Conservation (phyloP, 2,329 filamentous ascomycete genomes). For the Zalaria obscura region DNA sequence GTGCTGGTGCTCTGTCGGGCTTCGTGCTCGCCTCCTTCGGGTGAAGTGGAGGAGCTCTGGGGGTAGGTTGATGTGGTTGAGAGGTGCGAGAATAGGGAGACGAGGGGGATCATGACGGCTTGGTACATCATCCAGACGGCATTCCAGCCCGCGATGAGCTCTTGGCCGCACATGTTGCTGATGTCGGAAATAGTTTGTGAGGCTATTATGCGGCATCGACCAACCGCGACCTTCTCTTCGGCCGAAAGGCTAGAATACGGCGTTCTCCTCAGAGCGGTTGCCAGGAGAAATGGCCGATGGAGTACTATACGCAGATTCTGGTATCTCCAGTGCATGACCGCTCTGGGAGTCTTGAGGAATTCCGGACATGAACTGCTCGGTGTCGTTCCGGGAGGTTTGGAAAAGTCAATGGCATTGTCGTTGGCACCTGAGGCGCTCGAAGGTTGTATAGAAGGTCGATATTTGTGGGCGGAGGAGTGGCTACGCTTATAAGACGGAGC, state of each 20-base stretch:
- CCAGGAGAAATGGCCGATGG: conserved; percentile 58
- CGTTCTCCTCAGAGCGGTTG: conserved; percentile 40
- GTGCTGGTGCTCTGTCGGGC: conserved; percentile 1
- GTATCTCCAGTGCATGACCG: conserved; percentile 72
- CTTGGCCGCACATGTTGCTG: conserved; percentile 52
- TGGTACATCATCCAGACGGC: conserved; percentile 74
- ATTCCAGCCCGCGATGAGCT: conserved; percentile 69
- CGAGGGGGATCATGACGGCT: conserved; percentile 63
- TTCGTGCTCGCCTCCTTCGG: not conserved
- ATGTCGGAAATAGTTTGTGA: conserved; percentile 61
- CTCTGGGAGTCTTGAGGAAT: conserved; percentile 53
- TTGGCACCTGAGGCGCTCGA: conserved; percentile 6
- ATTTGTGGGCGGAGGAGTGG: conserved; percentile 1
- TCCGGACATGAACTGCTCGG: conserved; percentile 39
- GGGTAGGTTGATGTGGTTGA: conserved; percentile 4
- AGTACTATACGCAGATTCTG: conserved; percentile 65
- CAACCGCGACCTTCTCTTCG: conserved; percentile 54
- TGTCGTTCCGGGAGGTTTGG: conserved; percentile 42
- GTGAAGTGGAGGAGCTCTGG: conserved; percentile 17
- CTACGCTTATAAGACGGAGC: conserved; percentile 3
- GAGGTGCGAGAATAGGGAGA: conserved; percentile 46
- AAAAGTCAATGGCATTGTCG: conserved; percentile 34
- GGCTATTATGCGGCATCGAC: conserved; percentile 55
- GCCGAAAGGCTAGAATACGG: conserved; percentile 37
- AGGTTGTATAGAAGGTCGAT: conserved; percentile 5